These are phyloP conservation scores for Mycena epipterygia DNA, from an alignment of 768 basidiomycete species.

Conservation along the genomic window DNA sequence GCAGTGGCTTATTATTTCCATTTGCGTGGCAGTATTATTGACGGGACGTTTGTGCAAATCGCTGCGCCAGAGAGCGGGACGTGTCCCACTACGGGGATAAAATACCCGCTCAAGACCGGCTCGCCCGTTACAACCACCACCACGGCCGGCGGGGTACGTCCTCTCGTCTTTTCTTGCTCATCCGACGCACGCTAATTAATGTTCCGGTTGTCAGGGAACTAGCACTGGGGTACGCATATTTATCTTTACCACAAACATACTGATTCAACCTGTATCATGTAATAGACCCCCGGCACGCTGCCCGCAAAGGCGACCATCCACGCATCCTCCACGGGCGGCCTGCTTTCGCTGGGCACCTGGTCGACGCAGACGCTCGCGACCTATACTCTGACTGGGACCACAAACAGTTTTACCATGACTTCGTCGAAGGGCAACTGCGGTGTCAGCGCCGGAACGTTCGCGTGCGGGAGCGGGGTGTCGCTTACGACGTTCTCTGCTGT, in stretches of 20 bases:
- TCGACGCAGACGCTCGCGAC: slow-evolving; percentile 62
- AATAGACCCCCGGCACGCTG: slow-evolving; percentile 36
- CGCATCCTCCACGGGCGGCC: slow-evolving; percentile 50
- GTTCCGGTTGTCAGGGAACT: not conserved
- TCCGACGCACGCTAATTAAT: not conserved
- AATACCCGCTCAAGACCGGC: slow-evolving; percentile 61
- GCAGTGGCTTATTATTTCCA: slow-evolving; percentile 69
- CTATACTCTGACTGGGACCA: slow-evolving; percentile 51
- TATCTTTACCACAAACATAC: too few species aligned
- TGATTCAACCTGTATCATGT: not conserved
- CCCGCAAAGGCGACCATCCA: slow-evolving; percentile 52
- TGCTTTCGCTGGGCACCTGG: slow-evolving; percentile 60
- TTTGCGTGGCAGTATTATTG: slow-evolving; percentile 65
- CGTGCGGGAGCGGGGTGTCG: slow-evolving; percentile 56
- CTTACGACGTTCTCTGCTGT: slow-evolving; percentile 55
- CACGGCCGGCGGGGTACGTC: not conserved
- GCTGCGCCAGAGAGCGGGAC: slow-evolving; percentile 56
- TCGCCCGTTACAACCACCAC: not conserved
- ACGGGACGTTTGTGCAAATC: slow-evolving; percentile 66
- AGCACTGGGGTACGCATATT: slow-evolving; percentile 11
- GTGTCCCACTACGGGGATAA: slow-evolving; percentile 61
- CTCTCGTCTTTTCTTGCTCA: not conserved
- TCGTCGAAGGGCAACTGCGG: slow-evolving; percentile 60
- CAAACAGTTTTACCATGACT: slow-evolving; percentile 55
- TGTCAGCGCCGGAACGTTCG: slow-evolving; percentile 48